Percentiles rank a stretch among this genome's conserved stretches.
Conservation (phyloP, 352 stramenopile genomes). For the Pythium sukuiense region DNA sequence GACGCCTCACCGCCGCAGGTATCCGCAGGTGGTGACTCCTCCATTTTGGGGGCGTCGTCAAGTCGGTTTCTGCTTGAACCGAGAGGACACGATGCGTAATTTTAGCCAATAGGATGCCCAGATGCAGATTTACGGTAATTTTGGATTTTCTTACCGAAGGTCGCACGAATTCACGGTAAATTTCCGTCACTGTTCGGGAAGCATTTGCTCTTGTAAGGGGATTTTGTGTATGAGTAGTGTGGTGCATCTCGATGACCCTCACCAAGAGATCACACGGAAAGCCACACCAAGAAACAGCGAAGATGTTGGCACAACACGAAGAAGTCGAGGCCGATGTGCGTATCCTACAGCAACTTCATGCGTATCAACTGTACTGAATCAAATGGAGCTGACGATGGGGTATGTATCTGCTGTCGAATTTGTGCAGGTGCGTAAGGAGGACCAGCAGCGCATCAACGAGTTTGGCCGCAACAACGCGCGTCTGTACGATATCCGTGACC, state of each 20-base stretch:
- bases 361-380: background rate
- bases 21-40: background rate
- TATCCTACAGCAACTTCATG: constrained; percentile 8
- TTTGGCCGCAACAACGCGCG: constrained; percentile 96
- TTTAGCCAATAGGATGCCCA: background rate
- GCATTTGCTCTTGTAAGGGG: constrained; percentile 16
- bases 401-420: background rate
- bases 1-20: background rate
- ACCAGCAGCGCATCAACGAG: constrained; percentile 98
- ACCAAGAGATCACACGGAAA: constrained; percentile 11
- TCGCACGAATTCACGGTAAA: background rate
- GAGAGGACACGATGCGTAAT: background rate
- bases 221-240: constrained; percentile 17
- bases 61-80: constrained; percentile 5
- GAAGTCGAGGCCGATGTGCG: constrained; percentile 83
- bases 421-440: constrained; percentile 92
- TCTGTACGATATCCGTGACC: constrained; percentile 90
- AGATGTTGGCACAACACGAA: constrained; percentile 78
- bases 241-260: constrained; percentile 10
- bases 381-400: background rate
- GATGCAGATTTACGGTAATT: background rate
- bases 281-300: constrained; percentile 2
- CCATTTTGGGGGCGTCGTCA: constrained; percentile 2
- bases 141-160: background rate
- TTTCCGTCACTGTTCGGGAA: constrained; percentile 4